Evolutionary conservation across 1,139 yeast species (phyloP), one percentile per base, ranked within the genome.

Genomic region (Eremothecium gossypii): DNA sequence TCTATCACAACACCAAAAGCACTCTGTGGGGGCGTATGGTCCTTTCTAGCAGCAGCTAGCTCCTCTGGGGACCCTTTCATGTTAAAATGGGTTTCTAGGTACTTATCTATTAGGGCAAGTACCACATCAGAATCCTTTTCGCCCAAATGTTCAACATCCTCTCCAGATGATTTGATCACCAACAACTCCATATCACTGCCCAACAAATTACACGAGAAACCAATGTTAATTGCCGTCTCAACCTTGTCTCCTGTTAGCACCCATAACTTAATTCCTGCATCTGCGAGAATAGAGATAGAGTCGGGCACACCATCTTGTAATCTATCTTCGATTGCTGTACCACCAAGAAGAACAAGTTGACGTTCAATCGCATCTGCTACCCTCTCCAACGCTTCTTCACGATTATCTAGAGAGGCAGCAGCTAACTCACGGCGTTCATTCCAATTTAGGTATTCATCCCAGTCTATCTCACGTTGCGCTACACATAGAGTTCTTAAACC

Each of bases 201-300:
- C 49, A 91, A 71, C 50, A 91, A 69, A 56, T 91, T 91, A 71
- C 97, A 91, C 9, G 96, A 86, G 60, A 86, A 91, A 4, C 98
- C 98, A 68, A 91, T 91, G 59, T 91, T 91, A 58, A 91, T 91
- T 8, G 98, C 98, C 28, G 98, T 91, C 66, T 91, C 98, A 39
- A 91, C 93, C 66, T 89, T 84, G 65, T 91, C 98, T 64, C 98
- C 98, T 12, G 98, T 91, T 44, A 91, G 71, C 32, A 91, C 97
- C 98, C 98, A 91, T 43, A 91, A 69, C 63, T 91, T 91, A 52
- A 91, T 83, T 56, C 98, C 98, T 7, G 96, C 97, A 52, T 80
- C 76, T 9, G 83, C 85, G 44, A 91, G 72, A 38, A 83, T 66
- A 8, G 87, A 82, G 63, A 91, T 91, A 4, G 97, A 76, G 52